Percentiles rank a stretch among this genome's conserved stretches.
Conservation (phyloP, 148 eudicot species). For the Chenopodium suecicum region DNA sequence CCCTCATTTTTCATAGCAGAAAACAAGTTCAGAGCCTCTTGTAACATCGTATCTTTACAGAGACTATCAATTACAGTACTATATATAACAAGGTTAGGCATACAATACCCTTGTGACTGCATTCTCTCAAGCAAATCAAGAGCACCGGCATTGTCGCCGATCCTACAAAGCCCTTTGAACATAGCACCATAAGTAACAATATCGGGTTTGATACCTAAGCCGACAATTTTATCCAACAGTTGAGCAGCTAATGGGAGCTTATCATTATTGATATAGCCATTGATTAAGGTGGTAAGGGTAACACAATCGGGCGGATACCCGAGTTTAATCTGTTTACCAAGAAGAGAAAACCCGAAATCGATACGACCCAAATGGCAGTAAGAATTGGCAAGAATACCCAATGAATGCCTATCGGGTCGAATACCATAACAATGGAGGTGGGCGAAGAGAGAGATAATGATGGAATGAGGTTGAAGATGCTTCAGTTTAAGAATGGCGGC, state of each 20-base stretch:
- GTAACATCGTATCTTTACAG: not conserved
- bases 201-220: not conserved
- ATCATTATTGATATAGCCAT: slow-evolving; percentile 11
- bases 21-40: not conserved
- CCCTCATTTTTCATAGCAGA: not conserved
- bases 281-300: slow-evolving; percentile 10
- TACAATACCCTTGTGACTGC: not conserved
- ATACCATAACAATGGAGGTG: not conserved
- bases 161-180: not conserved
- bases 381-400: slow-evolving; percentile 14
- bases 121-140: not conserved
- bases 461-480: not conserved
- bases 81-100: not conserved
- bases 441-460: not conserved
- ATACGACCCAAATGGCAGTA: slow-evolving; percentile 21
- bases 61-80: not conserved
- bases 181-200: slow-evolving; percentile 3
- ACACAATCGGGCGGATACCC: not conserved
- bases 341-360: slow-evolving; percentile 9
- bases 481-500: not conserved
- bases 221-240: not conserved
- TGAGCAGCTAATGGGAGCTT: not conserved
- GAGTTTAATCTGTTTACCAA: slow-evolving; percentile 8
- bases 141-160: not conserved
- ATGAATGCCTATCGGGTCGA: not conserved